A percentile compares a stretch with the other conserved stretches of the same genome.
phyloP scores from a whole-genome alignment of 306 rosid genomes.

The Dicorynia guianensis region DNA sequence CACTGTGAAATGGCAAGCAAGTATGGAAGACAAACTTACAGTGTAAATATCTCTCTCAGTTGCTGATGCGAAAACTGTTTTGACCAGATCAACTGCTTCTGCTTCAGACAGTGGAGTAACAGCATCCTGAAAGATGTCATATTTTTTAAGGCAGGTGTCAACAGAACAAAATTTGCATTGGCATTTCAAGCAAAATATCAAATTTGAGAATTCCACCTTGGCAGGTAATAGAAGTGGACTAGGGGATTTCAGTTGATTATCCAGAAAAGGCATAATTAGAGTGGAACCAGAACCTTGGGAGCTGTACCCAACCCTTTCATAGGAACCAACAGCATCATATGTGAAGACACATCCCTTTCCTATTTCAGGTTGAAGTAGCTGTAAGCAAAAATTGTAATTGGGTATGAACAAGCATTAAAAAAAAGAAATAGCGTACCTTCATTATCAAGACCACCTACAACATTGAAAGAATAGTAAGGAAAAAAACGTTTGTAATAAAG shows the following conservation, averaged over 20 bases:
- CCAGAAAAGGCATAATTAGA: constrained; percentile 86
- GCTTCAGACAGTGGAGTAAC: constrained; percentile 89
- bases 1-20: background rate
- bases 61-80: constrained; percentile 93
- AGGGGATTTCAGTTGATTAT: constrained; percentile 91
- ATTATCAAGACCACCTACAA: constrained; percentile 91
- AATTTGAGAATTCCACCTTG: constrained; percentile 51
- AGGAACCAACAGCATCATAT: constrained; percentile 99
- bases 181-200: constrained; percentile 22
- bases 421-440: constrained; percentile 72
- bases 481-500: constrained; percentile 96
- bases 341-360: constrained; percentile 99
- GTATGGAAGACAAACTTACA: constrained; percentile 54
- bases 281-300: constrained; percentile 98
- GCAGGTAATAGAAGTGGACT: constrained; percentile 93
- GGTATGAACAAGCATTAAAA: constrained; percentile 35
- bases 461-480: constrained; percentile 94
- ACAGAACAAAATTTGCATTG: background rate
- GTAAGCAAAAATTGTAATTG: constrained; percentile 22
- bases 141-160: constrained; percentile 16
- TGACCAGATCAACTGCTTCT: constrained; percentile 86
- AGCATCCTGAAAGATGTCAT: constrained; percentile 67
- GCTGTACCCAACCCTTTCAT: constrained; percentile 97
- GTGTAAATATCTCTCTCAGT: constrained; percentile 96
- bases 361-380: constrained; percentile 39